Evolutionary conservation across 305 asterid genomes (phyloP), one percentile per base, ranked within the genome.

Genomic region (Nicotiana rustica): DNA sequence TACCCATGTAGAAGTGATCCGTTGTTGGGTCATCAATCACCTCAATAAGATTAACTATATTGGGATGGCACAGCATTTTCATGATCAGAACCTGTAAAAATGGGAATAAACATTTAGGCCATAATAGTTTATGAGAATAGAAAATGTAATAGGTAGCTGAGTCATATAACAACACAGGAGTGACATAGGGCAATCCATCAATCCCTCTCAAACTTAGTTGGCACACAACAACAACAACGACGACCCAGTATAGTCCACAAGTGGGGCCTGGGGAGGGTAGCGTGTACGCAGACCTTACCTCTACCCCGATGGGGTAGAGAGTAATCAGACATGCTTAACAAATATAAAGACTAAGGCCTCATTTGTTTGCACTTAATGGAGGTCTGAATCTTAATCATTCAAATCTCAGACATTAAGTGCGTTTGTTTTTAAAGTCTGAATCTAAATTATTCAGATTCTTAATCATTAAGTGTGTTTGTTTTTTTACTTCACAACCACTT

Each of bases 1-100:
- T 93, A 96, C 99, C 99, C 98, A 96, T 96, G 85, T 91, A 96
- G 84, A 96, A 94, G 85, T 92, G 95, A 89, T 94, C 99, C 14
- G 90, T 86, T 33, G 91, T 87, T 59, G 98, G 98, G 90, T 96
- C 98, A 87, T 96, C 96, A 81, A 96, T 96, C 87, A 94, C 98
- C 91, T 96, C 98, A 70, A 94, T 83, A 49, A 96, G 96, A 81
- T 96, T 93, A 81, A 96, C 99, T 70, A 96, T 96, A 86, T 96
- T 96, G 60, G 99, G 99, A 91, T 96, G 99, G 82, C 92, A 88
- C 91, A 96, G 84, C 59, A 92, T 89, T 90, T 96, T 94, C 99
- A 96, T 96, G 82, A 96, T 96, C 85, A 86, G 84, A 83, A 94
- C 98, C 99, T 96, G 93, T 78, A 85, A 83, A 35, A 36, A 44